Conservation (phyloP, 2,329 filamentous ascomycete genomes). For the Aureobasidium leucospermi region DNA sequence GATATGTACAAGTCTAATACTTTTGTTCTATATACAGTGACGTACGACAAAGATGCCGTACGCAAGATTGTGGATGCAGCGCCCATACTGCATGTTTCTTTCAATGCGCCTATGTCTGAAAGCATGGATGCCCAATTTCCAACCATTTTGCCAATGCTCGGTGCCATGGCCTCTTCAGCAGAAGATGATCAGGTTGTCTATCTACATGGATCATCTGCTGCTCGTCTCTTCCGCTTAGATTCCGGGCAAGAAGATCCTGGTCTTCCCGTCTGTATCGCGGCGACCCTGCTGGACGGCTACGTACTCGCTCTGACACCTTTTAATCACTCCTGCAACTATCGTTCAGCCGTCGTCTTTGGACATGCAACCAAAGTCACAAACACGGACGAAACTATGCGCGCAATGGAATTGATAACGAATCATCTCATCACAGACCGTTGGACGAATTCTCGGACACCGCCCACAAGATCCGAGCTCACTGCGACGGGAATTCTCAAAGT, state of each 20-base stretch:
- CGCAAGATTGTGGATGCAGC: conserved; percentile 67
- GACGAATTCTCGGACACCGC: conserved; percentile 61
- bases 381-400: conserved; percentile 64
- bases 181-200: conserved; percentile 63
- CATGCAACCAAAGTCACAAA: conserved; percentile 61
- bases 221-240: conserved; percentile 64
- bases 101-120: conserved; percentile 49
- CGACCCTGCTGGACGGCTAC: conserved; percentile 70
- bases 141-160: conserved; percentile 76
- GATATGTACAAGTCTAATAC: background rate
- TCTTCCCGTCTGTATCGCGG: conserved; percentile 64
- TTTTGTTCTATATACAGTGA: conserved; percentile 40
- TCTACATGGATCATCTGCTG: conserved; percentile 77
- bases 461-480: conserved; percentile 65
- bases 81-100: conserved; percentile 74
- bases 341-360: conserved; percentile 71
- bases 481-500: conserved; percentile 67
- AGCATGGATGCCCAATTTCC: conserved; percentile 58
- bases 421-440: conserved; percentile 63
- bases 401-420: conserved; percentile 72
- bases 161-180: conserved; percentile 63
- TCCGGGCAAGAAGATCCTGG: conserved; percentile 35
- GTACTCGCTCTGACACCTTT: conserved; percentile 74
- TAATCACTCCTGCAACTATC: conserved; percentile 81
- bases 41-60: conserved; percentile 66